Evolutionary conservation across 148 eudicot species (phyloP), one percentile per base, ranked within the genome.

Genomic region (Silene conica): DNA sequence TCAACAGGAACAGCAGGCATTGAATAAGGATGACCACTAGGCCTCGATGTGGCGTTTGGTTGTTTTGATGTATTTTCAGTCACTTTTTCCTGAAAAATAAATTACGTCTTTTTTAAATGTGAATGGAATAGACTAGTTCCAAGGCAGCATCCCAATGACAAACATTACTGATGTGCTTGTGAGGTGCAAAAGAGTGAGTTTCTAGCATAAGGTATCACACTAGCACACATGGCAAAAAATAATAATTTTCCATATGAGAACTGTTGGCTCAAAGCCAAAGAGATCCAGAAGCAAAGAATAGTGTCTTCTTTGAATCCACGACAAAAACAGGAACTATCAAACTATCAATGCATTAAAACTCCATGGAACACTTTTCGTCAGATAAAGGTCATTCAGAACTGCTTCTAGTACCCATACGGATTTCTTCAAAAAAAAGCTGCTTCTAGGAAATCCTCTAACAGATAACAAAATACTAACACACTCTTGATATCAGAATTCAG

Each of bases 61-160:
- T 86, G 76, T 80, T 92, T 92, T 64, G 92, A 82, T 74, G 85
- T 68, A 57, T 90, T 83, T 48, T 92, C 98, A 61, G 87, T 75
- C 50, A 80, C 87, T 80, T 90, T 92, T 77, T 92, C 98, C 98
- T 92, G 83, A 62, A 83, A 48, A 55, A 61, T 2, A 54, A 61
- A 54, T 78, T 23, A n/a, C 31, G 46, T 70, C 63, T 63, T 56
- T 21, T 28, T 16, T 60, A 4, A 69, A 13, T 57, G 15, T 16
- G 20, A 25, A 63, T 23, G 46, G 2, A 20, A 10, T 56, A 59
- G 68, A 34, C 48, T 64, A 7, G 64, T 10, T 18, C 57, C 31
- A 43, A 15, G n/a, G 34, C 46, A 64, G 34, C 46, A 64, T 64
- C 48, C 4, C 41, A 43, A 38, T 9, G 54, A 67, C 5, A 31